A percentile compares a stretch with the other conserved stretches of the same genome.
Conservation (phyloP, 2,329 filamentous ascomycete genomes). For the Trichoderma simmonsii region DNA sequence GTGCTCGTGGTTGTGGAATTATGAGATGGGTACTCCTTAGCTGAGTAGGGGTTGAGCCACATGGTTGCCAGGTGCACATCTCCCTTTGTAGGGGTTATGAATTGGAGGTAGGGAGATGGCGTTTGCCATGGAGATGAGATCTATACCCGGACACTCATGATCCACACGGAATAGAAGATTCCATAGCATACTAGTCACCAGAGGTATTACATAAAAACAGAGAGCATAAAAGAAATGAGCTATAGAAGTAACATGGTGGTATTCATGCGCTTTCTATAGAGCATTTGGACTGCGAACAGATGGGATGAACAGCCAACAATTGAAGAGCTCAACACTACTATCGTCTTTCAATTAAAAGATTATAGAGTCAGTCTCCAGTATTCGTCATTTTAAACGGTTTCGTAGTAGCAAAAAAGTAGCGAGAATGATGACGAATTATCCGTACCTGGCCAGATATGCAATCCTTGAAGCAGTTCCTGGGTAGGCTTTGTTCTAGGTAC, state of each 20-base stretch:
- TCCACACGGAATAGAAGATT: background rate
- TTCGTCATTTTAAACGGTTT: background rate
- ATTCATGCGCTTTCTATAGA: background rate
- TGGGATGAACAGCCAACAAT: background rate
- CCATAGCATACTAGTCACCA: background rate
- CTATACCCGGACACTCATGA: background rate
- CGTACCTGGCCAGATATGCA: background rate
- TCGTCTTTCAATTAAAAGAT: background rate
- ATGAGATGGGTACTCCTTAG: background rate
- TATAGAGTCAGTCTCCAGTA: background rate
- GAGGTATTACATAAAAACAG: background rate
- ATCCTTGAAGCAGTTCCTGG: background rate
- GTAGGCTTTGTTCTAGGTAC: background rate
- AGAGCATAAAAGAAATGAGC: background rate
- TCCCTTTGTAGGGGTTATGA: background rate
- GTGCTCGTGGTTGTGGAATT: background rate
- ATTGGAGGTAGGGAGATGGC: background rate
- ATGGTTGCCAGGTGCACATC: background rate
- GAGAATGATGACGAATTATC: background rate
- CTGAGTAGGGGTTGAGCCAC: background rate
- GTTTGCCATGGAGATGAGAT: background rate
- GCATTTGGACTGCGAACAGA: background rate
- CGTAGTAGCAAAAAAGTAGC: background rate
- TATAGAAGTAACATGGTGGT: background rate
- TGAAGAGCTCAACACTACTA: background rate